These are phyloP conservation scores for Boletus eberwhitei DNA, from an alignment of 768 basidiomycete genomes.

Conservation along the genomic window DNA sequence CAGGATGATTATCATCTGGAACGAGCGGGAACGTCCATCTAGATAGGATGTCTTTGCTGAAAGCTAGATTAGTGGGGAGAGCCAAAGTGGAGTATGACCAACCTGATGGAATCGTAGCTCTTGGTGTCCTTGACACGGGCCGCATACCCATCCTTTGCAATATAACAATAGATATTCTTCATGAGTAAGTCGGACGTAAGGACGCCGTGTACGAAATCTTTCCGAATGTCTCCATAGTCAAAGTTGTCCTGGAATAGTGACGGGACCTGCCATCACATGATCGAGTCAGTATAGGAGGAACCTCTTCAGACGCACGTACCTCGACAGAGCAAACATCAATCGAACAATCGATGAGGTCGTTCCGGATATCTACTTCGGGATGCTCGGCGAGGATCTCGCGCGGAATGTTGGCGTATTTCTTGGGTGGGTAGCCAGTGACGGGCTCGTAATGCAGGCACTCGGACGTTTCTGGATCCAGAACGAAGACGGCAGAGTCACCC, in stretches of 20 bases:
- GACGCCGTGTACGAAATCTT: constrained; percentile 92
- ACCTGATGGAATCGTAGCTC: constrained; percentile 90
- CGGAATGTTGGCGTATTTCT: constrained; percentile 62
- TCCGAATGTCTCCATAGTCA: constrained; percentile 88
- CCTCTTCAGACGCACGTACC: constrained; percentile 40
- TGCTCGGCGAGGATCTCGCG: constrained; percentile 70
- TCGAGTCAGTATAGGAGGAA: background rate
- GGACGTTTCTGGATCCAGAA: constrained; percentile 69
- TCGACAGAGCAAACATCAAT: constrained; percentile 95
- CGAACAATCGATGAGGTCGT: constrained; percentile 83
- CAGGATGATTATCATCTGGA: constrained; percentile 90
- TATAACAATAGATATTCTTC: constrained; percentile 91
- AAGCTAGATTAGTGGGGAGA: background rate
- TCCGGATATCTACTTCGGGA: constrained; percentile 80
- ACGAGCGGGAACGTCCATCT: constrained; percentile 96
- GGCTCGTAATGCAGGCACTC: constrained; percentile 87
- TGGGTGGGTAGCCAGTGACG: constrained; percentile 65
- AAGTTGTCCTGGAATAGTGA: constrained; percentile 99
- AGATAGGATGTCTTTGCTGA: constrained; percentile 87
- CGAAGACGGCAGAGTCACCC: constrained; percentile 76
- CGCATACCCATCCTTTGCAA: constrained; percentile 86
- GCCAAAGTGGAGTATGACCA: background rate
- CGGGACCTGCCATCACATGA: constrained; percentile 61
- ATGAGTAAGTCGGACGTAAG: constrained; percentile 91
- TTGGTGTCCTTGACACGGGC: constrained; percentile 91